Percentiles rank a stretch among this genome's conserved stretches.
Evolutionary conservation across 192 early-diverging fungal species (phyloP).

Genomic region (Neocallimastix lanati): DNA sequence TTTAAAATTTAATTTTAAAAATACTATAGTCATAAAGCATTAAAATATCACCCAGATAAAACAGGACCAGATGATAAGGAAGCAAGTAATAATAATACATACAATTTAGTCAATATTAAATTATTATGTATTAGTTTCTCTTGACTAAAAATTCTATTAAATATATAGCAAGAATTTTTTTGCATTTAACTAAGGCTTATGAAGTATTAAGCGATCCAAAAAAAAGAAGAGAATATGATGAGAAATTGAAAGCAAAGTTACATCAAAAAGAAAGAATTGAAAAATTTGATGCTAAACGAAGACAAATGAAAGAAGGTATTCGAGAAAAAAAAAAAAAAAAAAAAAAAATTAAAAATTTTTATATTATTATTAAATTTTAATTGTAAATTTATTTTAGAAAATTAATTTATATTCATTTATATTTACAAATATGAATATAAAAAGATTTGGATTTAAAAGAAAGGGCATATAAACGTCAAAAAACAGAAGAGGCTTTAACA

Average conservation of each 20-base stretch:
- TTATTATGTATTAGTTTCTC: too few relatives aligned
- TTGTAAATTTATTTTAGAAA: too few relatives aligned
- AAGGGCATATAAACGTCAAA: not conserved
- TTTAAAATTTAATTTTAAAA: too few relatives aligned
- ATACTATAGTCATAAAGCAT: not conserved
- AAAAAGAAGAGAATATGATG: not conserved
- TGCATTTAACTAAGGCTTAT: conserved; percentile 3
- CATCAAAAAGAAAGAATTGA: not conserved
- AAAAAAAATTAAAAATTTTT: too few relatives aligned
- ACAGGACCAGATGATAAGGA: conserved; percentile 2
- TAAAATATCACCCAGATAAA: conserved; percentile 4
- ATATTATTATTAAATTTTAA: too few relatives aligned
- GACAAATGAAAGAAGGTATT: not conserved
- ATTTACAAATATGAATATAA: not conserved
- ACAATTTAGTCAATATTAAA: too few relatives aligned
- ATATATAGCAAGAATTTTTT: not conserved
- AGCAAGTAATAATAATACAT: not conserved
- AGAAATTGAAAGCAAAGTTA: not conserved
- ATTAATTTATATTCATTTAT: not conserved
- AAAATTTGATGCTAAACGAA: not conserved
- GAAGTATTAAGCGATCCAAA: conserved; percentile 3
- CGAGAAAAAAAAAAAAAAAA: too few relatives aligned
- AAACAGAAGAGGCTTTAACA: not conserved
- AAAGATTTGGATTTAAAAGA: not conserved
- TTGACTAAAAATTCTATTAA: too few relatives aligned